A percentile compares a stretch with the other conserved stretches of the same genome.
Evolutionary conservation across 164 flowering plant species (phyloP).

Genomic region (Taxillus chinensis): DNA sequence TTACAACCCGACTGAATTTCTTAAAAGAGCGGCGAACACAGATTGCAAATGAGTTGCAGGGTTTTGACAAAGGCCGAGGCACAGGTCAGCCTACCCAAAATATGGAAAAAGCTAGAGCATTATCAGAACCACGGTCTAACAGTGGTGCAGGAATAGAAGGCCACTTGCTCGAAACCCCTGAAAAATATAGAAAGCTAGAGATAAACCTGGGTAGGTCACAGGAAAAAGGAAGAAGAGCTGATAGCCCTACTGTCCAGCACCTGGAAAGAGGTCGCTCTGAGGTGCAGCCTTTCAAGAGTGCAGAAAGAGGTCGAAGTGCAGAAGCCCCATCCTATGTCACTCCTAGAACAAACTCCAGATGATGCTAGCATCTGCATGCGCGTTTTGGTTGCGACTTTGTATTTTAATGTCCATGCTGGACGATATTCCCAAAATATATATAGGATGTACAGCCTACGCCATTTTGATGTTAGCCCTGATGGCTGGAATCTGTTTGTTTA

Average conservation of each 20-base stretch:
- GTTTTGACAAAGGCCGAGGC: slow-evolving; percentile 25
- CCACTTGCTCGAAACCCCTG: slow-evolving; percentile 8
- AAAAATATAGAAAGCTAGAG: slow-evolving; percentile 11
- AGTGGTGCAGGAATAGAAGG: slow-evolving; percentile 4
- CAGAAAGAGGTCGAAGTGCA: slow-evolving; percentile 10
- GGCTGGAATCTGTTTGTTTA: too few species aligned
- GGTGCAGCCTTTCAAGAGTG: slow-evolving; percentile 7
- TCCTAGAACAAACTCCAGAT: slow-evolving; percentile 19
- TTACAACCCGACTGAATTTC: slow-evolving; percentile 69
- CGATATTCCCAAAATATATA: too few species aligned
- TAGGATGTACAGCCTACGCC: slow-evolving; percentile 10
- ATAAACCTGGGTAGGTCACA: slow-evolving; percentile 1
- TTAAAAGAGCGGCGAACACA: slow-evolving; percentile 68
- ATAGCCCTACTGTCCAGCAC: slow-evolving; percentile 6
- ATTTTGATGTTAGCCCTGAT: background rate
- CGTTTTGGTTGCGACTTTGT: too few species aligned
- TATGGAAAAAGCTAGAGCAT: slow-evolving; percentile 15
- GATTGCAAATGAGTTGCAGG: slow-evolving; percentile 56
- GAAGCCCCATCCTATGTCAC: slow-evolving; percentile 5
- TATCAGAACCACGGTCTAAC: slow-evolving; percentile 13
- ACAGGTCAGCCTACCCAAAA: slow-evolving; percentile 16
- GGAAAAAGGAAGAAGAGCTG: slow-evolving; percentile 16
- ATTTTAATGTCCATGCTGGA: background rate
- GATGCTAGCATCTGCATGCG: slow-evolving; percentile 3
- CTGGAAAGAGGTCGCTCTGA: slow-evolving; percentile 29